Evolutionary conservation across 768 basidiomycete species (phyloP).

Genomic region (Trametes punicea): DNA sequence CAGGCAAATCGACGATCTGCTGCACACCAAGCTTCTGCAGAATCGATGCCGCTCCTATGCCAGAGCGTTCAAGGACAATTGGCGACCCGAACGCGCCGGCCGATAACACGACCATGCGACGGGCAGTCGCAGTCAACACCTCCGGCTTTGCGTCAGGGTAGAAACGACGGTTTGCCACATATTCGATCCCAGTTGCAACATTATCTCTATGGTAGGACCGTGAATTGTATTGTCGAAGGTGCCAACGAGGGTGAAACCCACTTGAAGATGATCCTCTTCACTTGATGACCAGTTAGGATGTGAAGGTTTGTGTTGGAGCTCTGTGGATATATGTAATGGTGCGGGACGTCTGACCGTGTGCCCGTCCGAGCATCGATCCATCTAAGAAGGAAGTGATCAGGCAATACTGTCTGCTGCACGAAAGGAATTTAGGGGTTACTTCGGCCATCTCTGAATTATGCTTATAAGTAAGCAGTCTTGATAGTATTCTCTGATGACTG

Average conservation of each 20-base stretch:
- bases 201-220: constrained; percentile 26
- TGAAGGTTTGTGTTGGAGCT: constrained; percentile 22
- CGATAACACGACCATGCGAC: constrained; percentile 37
- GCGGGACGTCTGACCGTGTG: constrained; percentile 54
- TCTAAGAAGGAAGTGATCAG: constrained; percentile 31
- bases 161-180: constrained; percentile 27
- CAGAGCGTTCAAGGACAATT: constrained; percentile 53
- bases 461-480: not conserved
- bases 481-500: too few relatives aligned
- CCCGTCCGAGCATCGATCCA: constrained; percentile 55
- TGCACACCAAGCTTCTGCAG: constrained; percentile 33
- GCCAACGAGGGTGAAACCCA: constrained; percentile 13
- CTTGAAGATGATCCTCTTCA: constrained; percentile 38
- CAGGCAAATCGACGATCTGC: constrained; percentile 36
- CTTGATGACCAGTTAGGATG: constrained; percentile 34
- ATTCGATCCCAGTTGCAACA: constrained; percentile 40
- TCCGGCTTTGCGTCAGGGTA: constrained; percentile 14
- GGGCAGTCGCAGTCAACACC: constrained; percentile 27
- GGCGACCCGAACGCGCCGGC: constrained; percentile 45
- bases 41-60: constrained; percentile 35
- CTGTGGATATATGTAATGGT: constrained; percentile 36
- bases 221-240: too few relatives aligned
- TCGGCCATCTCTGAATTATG: constrained; percentile 46
- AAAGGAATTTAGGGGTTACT: constrained; percentile 32
- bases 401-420: not conserved